A percentile compares a stretch with the other conserved stretches of the same genome.
Conservation (phyloP, 1,284 basidiomycete species). For the Cryptococcus sp. region DNA sequence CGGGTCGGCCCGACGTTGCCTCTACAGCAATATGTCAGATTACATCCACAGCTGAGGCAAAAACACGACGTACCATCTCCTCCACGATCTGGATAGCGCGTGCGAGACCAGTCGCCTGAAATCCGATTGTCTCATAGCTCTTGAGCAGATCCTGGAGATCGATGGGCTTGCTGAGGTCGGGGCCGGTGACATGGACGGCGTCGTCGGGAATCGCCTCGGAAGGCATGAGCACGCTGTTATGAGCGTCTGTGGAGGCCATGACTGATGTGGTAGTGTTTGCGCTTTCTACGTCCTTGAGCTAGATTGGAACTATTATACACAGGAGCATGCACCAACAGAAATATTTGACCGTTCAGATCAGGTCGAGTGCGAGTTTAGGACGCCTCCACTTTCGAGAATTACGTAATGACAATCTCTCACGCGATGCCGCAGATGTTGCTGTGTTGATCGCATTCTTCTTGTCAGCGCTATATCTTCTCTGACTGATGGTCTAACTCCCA, state of each 20-base stretch:
- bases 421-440: no score
- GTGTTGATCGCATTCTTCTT: background rate
- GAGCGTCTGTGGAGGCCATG: slow-evolving; percentile 31
- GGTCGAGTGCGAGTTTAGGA: no score
- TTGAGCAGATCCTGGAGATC: slow-evolving; percentile 69
- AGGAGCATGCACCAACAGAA: no score
- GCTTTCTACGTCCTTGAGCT: no score
- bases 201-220: slow-evolving; percentile 73
- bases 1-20: slow-evolving; percentile 36
- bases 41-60: background rate
- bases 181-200: slow-evolving; percentile 75
- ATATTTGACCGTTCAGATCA: no score
- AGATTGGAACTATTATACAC: no score
- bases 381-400: no score
- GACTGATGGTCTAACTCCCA: no score
- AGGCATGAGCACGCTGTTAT: slow-evolving; percentile 67
- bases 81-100: slow-evolving; percentile 63
- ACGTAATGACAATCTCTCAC: no score
- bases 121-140: slow-evolving; percentile 86
- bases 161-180: slow-evolving; percentile 72
- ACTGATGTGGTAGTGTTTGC: background rate
- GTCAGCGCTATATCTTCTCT: no score
- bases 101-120: slow-evolving; percentile 88
- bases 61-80: slow-evolving; percentile 46
- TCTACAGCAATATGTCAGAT: slow-evolving; percentile 18